Conservation (phyloP, 352 stramenopile species). For the Globisporangium yorkense region DNA sequence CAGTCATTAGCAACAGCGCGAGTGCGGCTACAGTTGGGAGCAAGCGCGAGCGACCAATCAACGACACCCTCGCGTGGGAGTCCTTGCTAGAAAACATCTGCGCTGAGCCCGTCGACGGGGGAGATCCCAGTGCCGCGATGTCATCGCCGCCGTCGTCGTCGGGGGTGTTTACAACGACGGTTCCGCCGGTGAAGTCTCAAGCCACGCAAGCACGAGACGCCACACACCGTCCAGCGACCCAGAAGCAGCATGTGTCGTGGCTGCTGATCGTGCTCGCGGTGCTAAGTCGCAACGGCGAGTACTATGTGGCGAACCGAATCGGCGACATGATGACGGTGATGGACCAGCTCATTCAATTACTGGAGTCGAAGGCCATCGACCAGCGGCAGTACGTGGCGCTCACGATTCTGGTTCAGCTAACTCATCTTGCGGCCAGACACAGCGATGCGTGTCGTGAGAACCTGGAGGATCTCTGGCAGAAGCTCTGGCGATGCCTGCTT, state of each 20-base stretch:
- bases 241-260: conserved; percentile 37
- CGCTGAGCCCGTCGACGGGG: neutral
- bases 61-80: conserved; percentile 35
- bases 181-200: neutral
- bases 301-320: conserved; percentile 47
- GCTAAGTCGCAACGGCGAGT: conserved; percentile 41
- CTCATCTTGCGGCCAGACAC: conserved; percentile 28
- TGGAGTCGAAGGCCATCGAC: conserved; percentile 42
- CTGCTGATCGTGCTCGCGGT: conserved; percentile 41
- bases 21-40: neutral
- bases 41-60: conserved; percentile 15
- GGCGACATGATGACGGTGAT: conserved; percentile 56
- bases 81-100: conserved; percentile 34
- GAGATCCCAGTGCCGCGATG: neutral
- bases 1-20: neutral
- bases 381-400: conserved; percentile 46
- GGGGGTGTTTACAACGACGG: neutral
- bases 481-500: conserved; percentile 40
- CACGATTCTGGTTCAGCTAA: conserved; percentile 43
- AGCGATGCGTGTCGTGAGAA: conserved; percentile 23
- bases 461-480: conserved; percentile 39
- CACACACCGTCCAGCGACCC: conserved; percentile 13
- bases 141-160: neutral
- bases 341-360: conserved; percentile 30
- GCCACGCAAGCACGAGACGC: conserved; percentile 14